These are phyloP conservation scores for Naganishia randhawae DNA, from an alignment of 768 basidiomycete genomes.

Conservation along the genomic window DNA sequence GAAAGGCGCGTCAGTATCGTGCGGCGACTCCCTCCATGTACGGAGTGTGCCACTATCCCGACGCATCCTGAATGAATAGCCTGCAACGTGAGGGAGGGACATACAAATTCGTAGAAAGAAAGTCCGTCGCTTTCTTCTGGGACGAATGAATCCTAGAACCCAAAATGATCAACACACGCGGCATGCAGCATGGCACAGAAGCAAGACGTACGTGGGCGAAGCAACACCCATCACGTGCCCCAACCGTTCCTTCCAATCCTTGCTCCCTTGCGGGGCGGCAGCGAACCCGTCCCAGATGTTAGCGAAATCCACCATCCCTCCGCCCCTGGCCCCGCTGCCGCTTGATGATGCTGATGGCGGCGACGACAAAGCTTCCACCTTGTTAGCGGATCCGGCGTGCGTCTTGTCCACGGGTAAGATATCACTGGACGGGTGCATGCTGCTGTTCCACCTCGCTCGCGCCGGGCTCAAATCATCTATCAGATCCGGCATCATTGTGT, in stretches of 20 bases:
- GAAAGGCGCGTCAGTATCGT: too few relatives aligned
- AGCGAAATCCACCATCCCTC: not conserved
- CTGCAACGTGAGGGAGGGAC: not conserved
- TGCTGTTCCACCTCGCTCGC: too few relatives aligned
- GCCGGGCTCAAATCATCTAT: too few relatives aligned
- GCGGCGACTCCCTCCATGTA: not conserved
- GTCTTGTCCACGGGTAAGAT: too few relatives aligned
- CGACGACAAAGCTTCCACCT: too few relatives aligned
- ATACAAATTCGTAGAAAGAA: slow-evolving; percentile 7
- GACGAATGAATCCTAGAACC: slow-evolving; percentile 2
- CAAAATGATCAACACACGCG: not conserved
- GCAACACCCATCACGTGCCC: slow-evolving; percentile 3
- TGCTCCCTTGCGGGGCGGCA: not conserved
- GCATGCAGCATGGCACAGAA: not conserved
- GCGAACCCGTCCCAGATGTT: slow-evolving; percentile 19
- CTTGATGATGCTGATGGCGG: too few relatives aligned
- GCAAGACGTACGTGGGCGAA: slow-evolving; percentile 2
- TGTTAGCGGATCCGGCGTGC: too few relatives aligned
- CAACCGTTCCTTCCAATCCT: slow-evolving; percentile 16
- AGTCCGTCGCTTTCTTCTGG: slow-evolving; percentile 18
- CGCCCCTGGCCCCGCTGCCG: not conserved
- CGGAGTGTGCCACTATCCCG: not conserved
- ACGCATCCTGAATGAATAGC: not conserved
- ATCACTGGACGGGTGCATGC: too few relatives aligned
- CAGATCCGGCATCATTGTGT: too few relatives aligned